These are phyloP conservation scores for Conoideocrella luteorostrata DNA, from an alignment of 2,329 filamentous ascomycete genomes.

Conservation along the genomic window DNA sequence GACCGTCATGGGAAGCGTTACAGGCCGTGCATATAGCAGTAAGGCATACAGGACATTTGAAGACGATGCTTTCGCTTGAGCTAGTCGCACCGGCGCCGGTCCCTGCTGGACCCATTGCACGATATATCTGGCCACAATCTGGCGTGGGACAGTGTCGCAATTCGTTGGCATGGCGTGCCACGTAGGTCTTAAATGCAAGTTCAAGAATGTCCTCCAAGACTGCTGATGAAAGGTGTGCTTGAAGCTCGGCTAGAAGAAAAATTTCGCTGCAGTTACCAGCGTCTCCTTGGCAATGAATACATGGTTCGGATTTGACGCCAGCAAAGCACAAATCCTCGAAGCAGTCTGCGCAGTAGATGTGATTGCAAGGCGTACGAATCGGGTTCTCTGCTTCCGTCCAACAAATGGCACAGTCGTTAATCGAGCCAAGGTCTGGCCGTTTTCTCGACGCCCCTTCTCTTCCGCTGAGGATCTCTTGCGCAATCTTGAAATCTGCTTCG, in stretches of 20 bases:
- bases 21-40: conserved; percentile 28
- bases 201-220: conserved; percentile 30
- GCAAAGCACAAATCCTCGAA: conserved; percentile 27
- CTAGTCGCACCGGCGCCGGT: neutral
- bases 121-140: conserved; percentile 37
- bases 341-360: conserved; percentile 36
- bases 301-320: neutral
- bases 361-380: conserved; percentile 28
- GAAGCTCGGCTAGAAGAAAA: conserved; percentile 18
- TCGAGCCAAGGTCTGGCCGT: neutral
- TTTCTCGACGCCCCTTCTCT: neutral
- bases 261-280: conserved; percentile 16
- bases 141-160: conserved; percentile 36
- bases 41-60: conserved; percentile 32
- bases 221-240: conserved; percentile 21
- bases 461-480: conserved; percentile 1
- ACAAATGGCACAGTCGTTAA: conserved; percentile 27
- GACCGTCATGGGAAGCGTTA: conserved; percentile 23
- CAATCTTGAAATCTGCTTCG: conserved; percentile 1
- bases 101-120: conserved; percentile 12
- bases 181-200: conserved; percentile 27
- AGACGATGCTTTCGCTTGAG: conserved; percentile 2
- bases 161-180: conserved; percentile 22
- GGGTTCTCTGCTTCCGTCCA: conserved; percentile 29
- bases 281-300: conserved; percentile 21